Base-by-base conservation (phyloP, 441 rosid species). In the Populus tomentosa region DNA sequence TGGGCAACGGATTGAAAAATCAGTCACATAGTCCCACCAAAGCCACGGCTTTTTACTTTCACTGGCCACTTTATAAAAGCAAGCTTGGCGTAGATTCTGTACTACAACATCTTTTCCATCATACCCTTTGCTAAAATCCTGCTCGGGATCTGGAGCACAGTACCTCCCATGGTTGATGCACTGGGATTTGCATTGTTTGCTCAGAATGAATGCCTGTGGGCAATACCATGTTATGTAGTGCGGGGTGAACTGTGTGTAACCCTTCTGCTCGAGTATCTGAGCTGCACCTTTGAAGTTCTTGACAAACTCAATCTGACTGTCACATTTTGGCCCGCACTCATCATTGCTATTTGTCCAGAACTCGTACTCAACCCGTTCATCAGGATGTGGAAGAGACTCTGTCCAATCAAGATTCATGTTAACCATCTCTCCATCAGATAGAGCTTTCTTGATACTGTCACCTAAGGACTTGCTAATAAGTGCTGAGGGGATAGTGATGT, bases 1-100 rank as follows among this genome's bases (percentile, higher is more conserved):
- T 42, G 98, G 97, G 82, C 99, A 95, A 30, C 98, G 97, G 80
- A 90, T 92, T 28, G 94, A 83, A 79, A 93, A 95, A 78, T 95
- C 99, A 2, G 96, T 90, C 14, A 93, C 98, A 84, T 93, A 95
- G 80, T 95, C 99, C 99, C 99, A 95, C 99, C 99, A 95, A 75
- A 95, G 90, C 98, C 97, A 93, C 53, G 99, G 96, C 81, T 88
- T 93, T 53, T 89, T 88, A 74, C 87, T 95, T 77, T 86, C 96
- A 82, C 86, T 92, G 46, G 89, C 92, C 56, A 92, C 95, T 86
- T 87, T 90, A 76, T 65, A 91, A 77, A 95, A 68, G 85, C 98
- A 95, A 78, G 85, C 90, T 86, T 92, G 94, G 64, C 94, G 90
- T 63, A 95, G 80, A 85, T 95, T 95, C 78, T 95, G 94, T 73